Evolutionary conservation across 2,329 filamentous ascomycete species (phyloP).

Genomic region (Decorospora gaudefroyi): DNA sequence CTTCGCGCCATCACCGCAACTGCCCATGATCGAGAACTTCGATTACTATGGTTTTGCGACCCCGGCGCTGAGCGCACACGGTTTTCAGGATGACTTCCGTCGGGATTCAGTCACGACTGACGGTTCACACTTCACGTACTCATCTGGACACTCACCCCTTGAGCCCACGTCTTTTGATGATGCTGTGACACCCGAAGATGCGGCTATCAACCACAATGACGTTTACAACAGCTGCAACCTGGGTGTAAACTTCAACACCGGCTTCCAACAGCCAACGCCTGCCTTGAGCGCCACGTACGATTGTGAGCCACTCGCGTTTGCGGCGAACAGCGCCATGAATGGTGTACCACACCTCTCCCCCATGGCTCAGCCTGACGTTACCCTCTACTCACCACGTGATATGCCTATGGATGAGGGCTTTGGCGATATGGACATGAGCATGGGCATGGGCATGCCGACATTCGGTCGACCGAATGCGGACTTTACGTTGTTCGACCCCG

Average conservation of each 20-base stretch:
- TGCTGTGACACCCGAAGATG: constrained; percentile 52
- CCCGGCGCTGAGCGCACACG: constrained; percentile 36
- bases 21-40: constrained; percentile 44
- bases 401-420: constrained; percentile 68
- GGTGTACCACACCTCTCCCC: constrained; percentile 65
- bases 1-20: constrained; percentile 50
- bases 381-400: constrained; percentile 70
- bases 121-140: constrained; percentile 45
- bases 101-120: constrained; percentile 46
- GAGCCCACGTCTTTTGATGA: constrained; percentile 51
- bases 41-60: constrained; percentile 41
- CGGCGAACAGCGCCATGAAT: constrained; percentile 25
- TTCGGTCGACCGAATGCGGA: constrained; percentile 54
- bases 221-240: constrained; percentile 61
- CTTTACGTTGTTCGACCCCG: constrained; percentile 63
- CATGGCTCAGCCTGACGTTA: constrained; percentile 67
- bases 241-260: constrained; percentile 64
- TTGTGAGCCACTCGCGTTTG: constrained; percentile 50
- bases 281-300: constrained; percentile 42
- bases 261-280: constrained; percentile 61
- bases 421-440: constrained; percentile 51
- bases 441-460: constrained; percentile 37
- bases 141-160: constrained; percentile 49
- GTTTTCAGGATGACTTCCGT: constrained; percentile 43
- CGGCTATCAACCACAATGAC: constrained; percentile 64